phyloP scores from a whole-genome alignment of 805 yeast genomes.

The Zygotorulaspora florentina region DNA sequence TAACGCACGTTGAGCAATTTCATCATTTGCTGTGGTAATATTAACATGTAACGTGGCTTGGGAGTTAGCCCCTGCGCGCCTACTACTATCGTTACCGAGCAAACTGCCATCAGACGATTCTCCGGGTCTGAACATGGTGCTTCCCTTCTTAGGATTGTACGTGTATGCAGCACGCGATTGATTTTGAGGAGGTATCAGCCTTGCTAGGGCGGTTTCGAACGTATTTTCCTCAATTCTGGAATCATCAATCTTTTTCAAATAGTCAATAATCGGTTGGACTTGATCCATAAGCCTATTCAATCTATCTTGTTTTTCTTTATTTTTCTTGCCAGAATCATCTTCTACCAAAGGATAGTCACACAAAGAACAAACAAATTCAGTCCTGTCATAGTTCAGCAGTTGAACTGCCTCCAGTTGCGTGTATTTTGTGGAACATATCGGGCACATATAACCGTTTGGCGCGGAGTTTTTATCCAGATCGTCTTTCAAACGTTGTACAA shows the following conservation, averaged over 20 bases:
- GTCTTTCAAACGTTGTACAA: conserved; percentile 73
- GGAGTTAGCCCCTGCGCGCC: conserved; percentile 54
- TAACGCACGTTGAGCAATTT: conserved; percentile 61
- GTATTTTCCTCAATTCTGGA: conserved; percentile 79
- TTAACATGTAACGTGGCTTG: conserved; percentile 88
- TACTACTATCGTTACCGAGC: conserved; percentile 40
- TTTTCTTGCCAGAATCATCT: conserved; percentile 83
- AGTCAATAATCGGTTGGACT: conserved; percentile 80
- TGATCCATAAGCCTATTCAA: conserved; percentile 83
- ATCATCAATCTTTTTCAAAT: conserved; percentile 78
- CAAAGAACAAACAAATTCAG: conserved; percentile 77
- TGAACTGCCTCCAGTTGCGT: conserved; percentile 86
- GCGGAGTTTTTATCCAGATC: conserved; percentile 81
- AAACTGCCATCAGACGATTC: conserved; percentile 31
- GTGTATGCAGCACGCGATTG: conserved; percentile 66
- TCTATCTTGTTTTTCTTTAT: conserved; percentile 72
- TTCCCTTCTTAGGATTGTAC: conserved; percentile 46
- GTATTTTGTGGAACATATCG: conserved; percentile 75
- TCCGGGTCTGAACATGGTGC: conserved; percentile 42
- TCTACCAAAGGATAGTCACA: conserved; percentile 77
- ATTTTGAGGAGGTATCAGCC: conserved; percentile 80
- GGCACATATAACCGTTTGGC: conserved; percentile 92
- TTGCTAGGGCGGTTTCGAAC: conserved; percentile 77
- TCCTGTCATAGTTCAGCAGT: conserved; percentile 69
- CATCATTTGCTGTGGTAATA: conserved; percentile 82